A percentile compares a stretch with the other conserved stretches of the same genome.
Evolutionary conservation across 345 rosid genomes (phyloP).

Genomic region (Lumnitzera racemosa): DNA sequence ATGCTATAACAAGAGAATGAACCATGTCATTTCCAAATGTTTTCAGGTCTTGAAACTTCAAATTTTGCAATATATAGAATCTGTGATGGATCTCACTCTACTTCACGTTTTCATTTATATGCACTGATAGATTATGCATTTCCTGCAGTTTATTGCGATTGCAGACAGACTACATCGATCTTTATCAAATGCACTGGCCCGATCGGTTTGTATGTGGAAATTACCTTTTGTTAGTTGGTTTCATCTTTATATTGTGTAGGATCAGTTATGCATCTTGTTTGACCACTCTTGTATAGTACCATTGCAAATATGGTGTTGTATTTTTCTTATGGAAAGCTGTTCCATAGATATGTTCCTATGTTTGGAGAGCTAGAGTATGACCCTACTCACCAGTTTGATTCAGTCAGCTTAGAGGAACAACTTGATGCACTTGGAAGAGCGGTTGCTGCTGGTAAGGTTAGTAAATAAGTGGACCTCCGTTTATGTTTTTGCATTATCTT

Average conservation of each 20-base stretch:
- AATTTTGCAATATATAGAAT: too few species aligned
- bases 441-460: constrained; percentile 43
- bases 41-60: too few species aligned
- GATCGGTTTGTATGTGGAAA: constrained; percentile 61
- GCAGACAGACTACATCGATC: constrained; percentile 49
- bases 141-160: constrained; percentile 38
- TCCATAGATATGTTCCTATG: constrained; percentile 46
- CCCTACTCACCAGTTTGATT: constrained; percentile 29
- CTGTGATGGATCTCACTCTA: too few species aligned
- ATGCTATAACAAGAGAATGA: too few species aligned
- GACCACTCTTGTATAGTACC: too few species aligned
- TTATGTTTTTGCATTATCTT: not conserved
- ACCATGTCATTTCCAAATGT: too few species aligned
- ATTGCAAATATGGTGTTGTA: too few species aligned
- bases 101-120: not conserved
- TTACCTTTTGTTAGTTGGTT: not conserved
- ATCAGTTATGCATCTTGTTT: not conserved
- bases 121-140: constrained; percentile 6
- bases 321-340: not conserved
- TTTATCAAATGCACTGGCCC: constrained; percentile 66
- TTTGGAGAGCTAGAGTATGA: constrained; percentile 56
- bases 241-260: too few species aligned
- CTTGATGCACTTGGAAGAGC: constrained; percentile 49
- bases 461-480: constrained; percentile 5
- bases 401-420: constrained; percentile 48